phyloP scores from a whole-genome alignment of 306 rosid genomes.

The Cicer judaicum region DNA sequence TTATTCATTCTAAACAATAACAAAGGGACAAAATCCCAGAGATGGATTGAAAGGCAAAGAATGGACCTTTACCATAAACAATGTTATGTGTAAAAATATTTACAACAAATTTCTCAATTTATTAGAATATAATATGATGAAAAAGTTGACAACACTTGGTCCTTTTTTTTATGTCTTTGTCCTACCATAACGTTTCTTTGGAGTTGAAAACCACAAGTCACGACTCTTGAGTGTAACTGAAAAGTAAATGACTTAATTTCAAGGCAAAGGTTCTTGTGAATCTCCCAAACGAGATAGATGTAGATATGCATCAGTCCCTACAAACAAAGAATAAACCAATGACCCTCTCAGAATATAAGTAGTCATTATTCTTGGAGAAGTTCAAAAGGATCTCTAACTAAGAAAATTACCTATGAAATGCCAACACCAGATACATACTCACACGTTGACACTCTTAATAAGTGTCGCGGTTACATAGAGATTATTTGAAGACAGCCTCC shows the following conservation, averaged over 20 bases:
- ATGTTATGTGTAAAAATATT: slow-evolving; percentile 5
- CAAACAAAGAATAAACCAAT: slow-evolving; percentile 35
- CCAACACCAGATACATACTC: no score
- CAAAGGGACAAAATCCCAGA: slow-evolving; percentile 19
- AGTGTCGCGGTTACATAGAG: no score
- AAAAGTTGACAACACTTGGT: slow-evolving; percentile 44
- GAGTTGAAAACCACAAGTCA: not conserved
- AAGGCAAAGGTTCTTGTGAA: slow-evolving; percentile 88
- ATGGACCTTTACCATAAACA: slow-evolving; percentile 21
- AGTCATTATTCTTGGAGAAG: slow-evolving; percentile 1
- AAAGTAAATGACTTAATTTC: slow-evolving; percentile 30
- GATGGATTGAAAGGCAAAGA: slow-evolving; percentile 15
- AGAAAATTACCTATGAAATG: not conserved
- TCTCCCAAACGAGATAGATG: slow-evolving; percentile 91
- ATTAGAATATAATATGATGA: slow-evolving; percentile 26
- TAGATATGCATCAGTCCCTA: slow-evolving; percentile 95
- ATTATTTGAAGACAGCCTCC: no score
- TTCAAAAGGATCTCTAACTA: slow-evolving; percentile 4
- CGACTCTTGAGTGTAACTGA: slow-evolving; percentile 11
- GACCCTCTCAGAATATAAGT: slow-evolving; percentile 22
- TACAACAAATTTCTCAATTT: slow-evolving; percentile 43
- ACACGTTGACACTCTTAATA: no score
- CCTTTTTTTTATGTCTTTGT: slow-evolving; percentile 13
- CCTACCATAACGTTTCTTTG: slow-evolving; percentile 20
- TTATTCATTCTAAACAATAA: slow-evolving; percentile 17